A percentile compares a stretch with the other conserved stretches of the same genome.
phyloP scores from a whole-genome alignment of 177 flowering plant species.

The Vitis hybrid region DNA sequence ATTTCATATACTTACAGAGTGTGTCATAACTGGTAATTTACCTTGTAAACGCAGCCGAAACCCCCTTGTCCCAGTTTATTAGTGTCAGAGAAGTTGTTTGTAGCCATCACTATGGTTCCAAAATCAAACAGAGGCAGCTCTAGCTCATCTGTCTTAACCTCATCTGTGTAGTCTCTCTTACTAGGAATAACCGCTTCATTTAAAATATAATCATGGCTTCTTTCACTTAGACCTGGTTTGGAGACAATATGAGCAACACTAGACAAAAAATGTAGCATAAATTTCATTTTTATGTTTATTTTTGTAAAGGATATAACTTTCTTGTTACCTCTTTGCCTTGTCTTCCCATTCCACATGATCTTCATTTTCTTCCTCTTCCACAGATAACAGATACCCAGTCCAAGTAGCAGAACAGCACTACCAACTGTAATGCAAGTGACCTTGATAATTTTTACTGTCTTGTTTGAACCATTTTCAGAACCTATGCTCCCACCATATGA shows the following conservation, averaged over 20 bases:
- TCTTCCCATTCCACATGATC: neutral
- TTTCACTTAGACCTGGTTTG: conserved; percentile 32
- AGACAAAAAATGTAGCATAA: neutral
- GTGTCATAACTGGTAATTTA: conserved; percentile 8
- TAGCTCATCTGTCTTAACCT: conserved; percentile 32
- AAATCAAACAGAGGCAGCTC: conserved; percentile 51
- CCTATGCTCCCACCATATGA: conserved; percentile 2
- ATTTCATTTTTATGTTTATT: neutral
- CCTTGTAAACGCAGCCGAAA: conserved; percentile 60
- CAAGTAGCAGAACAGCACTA: conserved; percentile 20
- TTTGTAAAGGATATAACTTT: neutral
- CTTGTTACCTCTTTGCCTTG: conserved; percentile 26
- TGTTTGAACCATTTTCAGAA: conserved; percentile 15
- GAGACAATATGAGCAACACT: neutral
- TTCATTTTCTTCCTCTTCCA: conserved; percentile 29
- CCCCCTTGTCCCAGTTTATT: conserved; percentile 63
- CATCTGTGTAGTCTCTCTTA: conserved; percentile 31
- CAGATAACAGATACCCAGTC: conserved; percentile 14
- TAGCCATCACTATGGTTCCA: conserved; percentile 29
- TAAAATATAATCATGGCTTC: conserved; percentile 39
- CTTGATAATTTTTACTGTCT: conserved; percentile 3
- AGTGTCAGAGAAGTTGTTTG: conserved; percentile 41
- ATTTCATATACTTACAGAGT: neutral
- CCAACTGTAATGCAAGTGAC: conserved; percentile 27
- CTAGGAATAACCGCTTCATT: conserved; percentile 24